phyloP scores from a whole-genome alignment of 108 stramenopile genomes.

The Cyclotella sp. region DNA sequence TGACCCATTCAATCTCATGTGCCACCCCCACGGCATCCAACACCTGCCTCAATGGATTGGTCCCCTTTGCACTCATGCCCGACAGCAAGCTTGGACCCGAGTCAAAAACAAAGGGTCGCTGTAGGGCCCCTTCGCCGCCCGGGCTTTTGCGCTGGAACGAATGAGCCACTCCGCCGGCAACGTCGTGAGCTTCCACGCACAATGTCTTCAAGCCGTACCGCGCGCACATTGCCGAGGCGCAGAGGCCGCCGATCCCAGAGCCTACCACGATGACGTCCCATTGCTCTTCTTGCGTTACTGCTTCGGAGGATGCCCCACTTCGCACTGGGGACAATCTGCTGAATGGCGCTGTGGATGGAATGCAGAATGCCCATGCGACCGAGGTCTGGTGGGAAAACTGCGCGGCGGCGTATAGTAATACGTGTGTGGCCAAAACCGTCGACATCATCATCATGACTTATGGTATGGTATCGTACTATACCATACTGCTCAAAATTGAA shows the following conservation, averaged over 20 bases:
- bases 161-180: slow-evolving; percentile 84
- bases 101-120: slow-evolving; percentile 65
- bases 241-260: slow-evolving; percentile 86
- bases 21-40: slow-evolving; percentile 83
- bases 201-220: slow-evolving; percentile 76
- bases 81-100: slow-evolving; percentile 73
- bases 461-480: too few species aligned
- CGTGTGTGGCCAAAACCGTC: too few species aligned
- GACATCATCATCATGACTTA: too few species aligned
- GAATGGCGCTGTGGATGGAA: too few species aligned
- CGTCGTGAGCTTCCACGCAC: slow-evolving; percentile 89
- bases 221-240: slow-evolving; percentile 74
- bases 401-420: too few species aligned
- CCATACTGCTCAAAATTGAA: too few species aligned
- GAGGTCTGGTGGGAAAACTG: too few species aligned
- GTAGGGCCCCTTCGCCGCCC: not conserved
- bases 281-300: slow-evolving; percentile 48
- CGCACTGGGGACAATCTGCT: too few species aligned
- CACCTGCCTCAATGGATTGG: slow-evolving; percentile 88
- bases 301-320: too few species aligned
- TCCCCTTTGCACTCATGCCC: slow-evolving; percentile 59
- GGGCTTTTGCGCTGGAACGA: slow-evolving; percentile 61
- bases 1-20: slow-evolving; percentile 58
- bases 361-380: too few species aligned
- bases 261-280: slow-evolving; percentile 85